Percentiles rank a stretch among this genome's conserved stretches.
These are phyloP conservation scores for Xylariaceae sp. DNA, from an alignment of 2,329 filamentous ascomycete species.

Conservation along the genomic window DNA sequence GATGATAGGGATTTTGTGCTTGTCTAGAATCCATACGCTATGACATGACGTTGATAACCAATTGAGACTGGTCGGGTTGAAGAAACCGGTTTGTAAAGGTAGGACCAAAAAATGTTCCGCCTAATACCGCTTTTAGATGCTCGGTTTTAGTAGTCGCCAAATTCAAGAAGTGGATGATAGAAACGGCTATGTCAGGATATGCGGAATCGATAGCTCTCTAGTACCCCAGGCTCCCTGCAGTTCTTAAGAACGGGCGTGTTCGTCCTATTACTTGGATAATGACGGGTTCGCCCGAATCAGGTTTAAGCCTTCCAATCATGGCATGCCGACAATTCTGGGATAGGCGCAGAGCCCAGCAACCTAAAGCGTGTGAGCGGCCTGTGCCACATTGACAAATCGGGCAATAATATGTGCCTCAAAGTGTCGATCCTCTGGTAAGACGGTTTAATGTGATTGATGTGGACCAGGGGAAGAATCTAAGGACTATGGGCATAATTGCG, in stretches of 20 bases:
- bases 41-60: constrained; percentile 12
- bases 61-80: constrained; percentile 1
- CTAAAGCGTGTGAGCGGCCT: too few species aligned
- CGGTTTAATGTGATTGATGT: constrained; percentile 17
- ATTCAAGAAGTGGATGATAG: neutral
- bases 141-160: neutral
- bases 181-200: constrained; percentile 5
- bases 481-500: constrained; percentile 7
- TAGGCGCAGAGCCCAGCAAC: constrained; percentile 7
- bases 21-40: constrained; percentile 24
- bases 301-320: constrained; percentile 8
- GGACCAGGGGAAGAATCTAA: neutral
- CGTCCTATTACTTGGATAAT: constrained; percentile 1
- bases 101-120: neutral
- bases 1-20: constrained; percentile 15
- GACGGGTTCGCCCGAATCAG: constrained; percentile 9
- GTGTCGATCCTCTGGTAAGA: constrained; percentile 21
- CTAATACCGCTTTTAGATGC: neutral
- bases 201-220: constrained; percentile 3
- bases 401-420: constrained; percentile 12
- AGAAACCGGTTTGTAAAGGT: constrained; percentile 9
- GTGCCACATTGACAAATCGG: constrained; percentile 22
- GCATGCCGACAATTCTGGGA: neutral
- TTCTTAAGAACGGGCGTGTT: constrained; percentile 3
- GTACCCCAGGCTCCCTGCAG: neutral